These are phyloP conservation scores for Beauveria caledonica DNA, from an alignment of 2,329 filamentous ascomycete genomes.

Conservation along the genomic window DNA sequence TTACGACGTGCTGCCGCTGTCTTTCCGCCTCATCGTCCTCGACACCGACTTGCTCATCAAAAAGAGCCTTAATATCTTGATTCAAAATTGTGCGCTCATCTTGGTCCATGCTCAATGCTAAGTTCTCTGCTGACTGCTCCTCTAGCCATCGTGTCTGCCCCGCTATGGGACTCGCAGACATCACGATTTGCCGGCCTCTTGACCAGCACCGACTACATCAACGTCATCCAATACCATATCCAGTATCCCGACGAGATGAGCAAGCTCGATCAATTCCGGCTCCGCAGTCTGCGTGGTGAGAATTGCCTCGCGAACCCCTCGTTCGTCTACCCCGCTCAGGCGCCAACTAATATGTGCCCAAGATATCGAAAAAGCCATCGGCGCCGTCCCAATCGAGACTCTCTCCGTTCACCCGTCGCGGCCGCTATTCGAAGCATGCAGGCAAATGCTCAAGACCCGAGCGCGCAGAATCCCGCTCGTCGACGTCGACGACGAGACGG, in stretches of 20 bases:
- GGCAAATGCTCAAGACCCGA: constrained; percentile 86
- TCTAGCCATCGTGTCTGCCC: constrained; percentile 90
- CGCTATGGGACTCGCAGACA: constrained; percentile 89
- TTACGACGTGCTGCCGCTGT: constrained; percentile 94
- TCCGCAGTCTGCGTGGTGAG: constrained; percentile 84
- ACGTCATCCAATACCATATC: constrained; percentile 98
- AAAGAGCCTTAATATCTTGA: constrained; percentile 91
- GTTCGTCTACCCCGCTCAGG: not conserved
- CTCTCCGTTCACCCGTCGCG: constrained; percentile 88
- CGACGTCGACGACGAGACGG: constrained; percentile 89
- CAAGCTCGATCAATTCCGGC: constrained; percentile 85
- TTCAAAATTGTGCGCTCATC: constrained; percentile 70
- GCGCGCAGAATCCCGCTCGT: constrained; percentile 90
- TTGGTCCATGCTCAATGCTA: not conserved
- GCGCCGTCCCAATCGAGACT: constrained; percentile 84
- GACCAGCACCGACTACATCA: constrained; percentile 96
- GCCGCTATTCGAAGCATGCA: constrained; percentile 90
- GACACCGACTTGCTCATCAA: constrained; percentile 93
- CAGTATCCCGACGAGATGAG: constrained; percentile 86
- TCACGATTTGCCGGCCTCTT: constrained; percentile 90
- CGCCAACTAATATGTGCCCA: constrained; percentile 6
- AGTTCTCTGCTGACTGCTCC: constrained; percentile 13
- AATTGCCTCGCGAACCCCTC: constrained; percentile 4
- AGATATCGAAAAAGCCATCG: constrained; percentile 95
- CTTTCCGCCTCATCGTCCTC: constrained; percentile 90